Evolutionary conservation across 2,329 filamentous ascomycete species (phyloP), one percentile per base, ranked within the genome.

Genomic region (Pochonia chlamydosporia): DNA sequence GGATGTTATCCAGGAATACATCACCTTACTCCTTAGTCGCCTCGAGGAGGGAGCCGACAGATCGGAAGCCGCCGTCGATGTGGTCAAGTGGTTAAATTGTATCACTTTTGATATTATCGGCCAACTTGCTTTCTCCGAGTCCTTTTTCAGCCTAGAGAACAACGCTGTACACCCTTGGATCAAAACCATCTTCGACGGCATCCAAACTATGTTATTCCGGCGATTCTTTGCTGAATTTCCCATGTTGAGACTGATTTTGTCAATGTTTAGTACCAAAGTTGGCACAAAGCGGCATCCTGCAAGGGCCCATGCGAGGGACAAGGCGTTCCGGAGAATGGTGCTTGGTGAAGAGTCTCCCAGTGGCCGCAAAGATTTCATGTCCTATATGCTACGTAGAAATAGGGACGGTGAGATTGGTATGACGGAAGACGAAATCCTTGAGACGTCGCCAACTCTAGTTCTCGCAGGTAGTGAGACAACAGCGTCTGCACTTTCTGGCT

Each of bases 61-160:
- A 4, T 51, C 52, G 2, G 28, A 49, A 35, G 10, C 42, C n/a
- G n/a, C n/a, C 1, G 39, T 59, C 40, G 53, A 61, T 30, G 57
- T 68, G 48, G 56, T 56, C 10, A 52, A 63, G 26, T 70, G 65
- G 65, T 56, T 60, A 45, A 65, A 68, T 40, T 68, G 65, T 49
- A 54, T 60, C 2, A 63, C 68, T 0, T 67, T 73, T 49, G 70
- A 72, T 53, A 65, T 73, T 18, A 65, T 70, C n/a, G 59, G 60
- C 6, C 54, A 62, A 36, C 59, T 76, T 25, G 63, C 68, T 0
- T 75, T 74, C 51, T 69, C 68, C 11, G 64, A 73, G 40, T 63
- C 67, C 0, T 73, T 71, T 49, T 55, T 57, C 14, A 62, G 63
- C 47, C 53, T 71, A 8, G 52, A 61, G n/a, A 57, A 54, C 36